These are phyloP conservation scores for Daucus carota DNA, from an alignment of 129 eudicot genomes.

Conservation along the genomic window DH1_v3.0 NC_030382.2:38446501-38447000, in stretches of 20 bases:
- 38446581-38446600: neutral
- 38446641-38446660: neutral
- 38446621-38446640: neutral
- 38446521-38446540: neutral
- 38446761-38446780: constrained; percentile 13
- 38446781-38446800: constrained; percentile 5
- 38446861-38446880: neutral
- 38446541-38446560: neutral
- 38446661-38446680: neutral
- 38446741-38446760: neutral
- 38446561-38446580: neutral
- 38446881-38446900: neutral
- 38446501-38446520: neutral
- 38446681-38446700: neutral
- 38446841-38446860: neutral
- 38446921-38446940: neutral
- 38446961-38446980: neutral
- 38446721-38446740: neutral
- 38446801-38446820: constrained; percentile 10
- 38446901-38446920: neutral
- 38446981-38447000: neutral
- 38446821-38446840: constrained; percentile 4
- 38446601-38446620: neutral
- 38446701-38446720: neutral
- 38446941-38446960: neutral